Evolutionary conservation across 306 rosid species (phyloP).

Genomic region (Sophora flavescens): DNA sequence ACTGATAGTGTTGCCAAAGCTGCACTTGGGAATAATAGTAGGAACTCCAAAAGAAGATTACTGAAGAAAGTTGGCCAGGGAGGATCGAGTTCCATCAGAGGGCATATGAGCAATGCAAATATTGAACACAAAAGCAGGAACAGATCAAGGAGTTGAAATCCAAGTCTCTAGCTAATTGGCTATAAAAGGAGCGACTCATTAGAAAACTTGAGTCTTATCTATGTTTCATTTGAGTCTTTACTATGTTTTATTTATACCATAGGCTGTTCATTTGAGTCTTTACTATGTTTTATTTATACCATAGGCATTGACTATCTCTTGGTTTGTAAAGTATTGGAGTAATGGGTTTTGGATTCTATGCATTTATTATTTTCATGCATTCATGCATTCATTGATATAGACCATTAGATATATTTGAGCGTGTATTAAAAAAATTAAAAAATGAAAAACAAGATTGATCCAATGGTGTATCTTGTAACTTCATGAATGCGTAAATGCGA

Average conservation of each 20-base stretch:
- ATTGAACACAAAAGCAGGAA: constrained; percentile 53
- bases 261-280: neutral
- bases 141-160: constrained; percentile 51
- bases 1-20: constrained; percentile 68
- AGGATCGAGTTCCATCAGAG: constrained; percentile 42
- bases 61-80: constrained; percentile 58
- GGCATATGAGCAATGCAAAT: constrained; percentile 55
- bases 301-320: constrained; percentile 37
- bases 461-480: too few species aligned
- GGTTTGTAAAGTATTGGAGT: constrained; percentile 51
- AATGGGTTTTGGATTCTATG: too few species aligned
- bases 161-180: neutral
- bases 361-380: too few species aligned
- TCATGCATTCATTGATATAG: too few species aligned
- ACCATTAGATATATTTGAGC: too few species aligned
- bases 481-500: too few species aligned
- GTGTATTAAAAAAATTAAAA: too few species aligned
- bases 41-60: constrained; percentile 52
- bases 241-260: neutral
- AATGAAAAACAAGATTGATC: too few species aligned
- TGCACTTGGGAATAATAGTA: constrained; percentile 69
- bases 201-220: constrained; percentile 28
- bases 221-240: constrained; percentile 6
- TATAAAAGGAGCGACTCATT: constrained; percentile 35
- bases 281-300: neutral